These are phyloP conservation scores for Sporothrix schenckii DNA, from an alignment of 2,329 filamentous ascomycete genomes.

Conservation along the genomic window DNA sequence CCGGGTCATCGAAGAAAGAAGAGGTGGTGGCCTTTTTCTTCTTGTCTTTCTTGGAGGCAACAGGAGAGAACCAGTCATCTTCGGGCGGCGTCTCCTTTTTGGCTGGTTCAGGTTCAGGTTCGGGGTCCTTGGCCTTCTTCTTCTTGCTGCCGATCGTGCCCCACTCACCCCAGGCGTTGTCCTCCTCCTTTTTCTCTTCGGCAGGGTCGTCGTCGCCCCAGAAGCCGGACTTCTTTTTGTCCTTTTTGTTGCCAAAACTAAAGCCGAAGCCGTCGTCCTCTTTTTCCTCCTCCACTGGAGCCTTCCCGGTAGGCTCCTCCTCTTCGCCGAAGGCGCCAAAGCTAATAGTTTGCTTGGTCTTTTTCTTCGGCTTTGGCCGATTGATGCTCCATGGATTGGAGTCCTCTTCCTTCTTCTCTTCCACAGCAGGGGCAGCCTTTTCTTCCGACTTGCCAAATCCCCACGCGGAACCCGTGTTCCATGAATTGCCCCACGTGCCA, in stretches of 20 bases:
- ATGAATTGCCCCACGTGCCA: conserved; percentile 63
- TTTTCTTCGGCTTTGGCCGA: conserved; percentile 56
- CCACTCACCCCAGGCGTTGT: conserved; percentile 43
- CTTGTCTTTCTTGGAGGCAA: conserved; percentile 49
- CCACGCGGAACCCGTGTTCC: conserved; percentile 54
- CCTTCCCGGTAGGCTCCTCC: conserved; percentile 43
- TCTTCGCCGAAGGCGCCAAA: conserved; percentile 53
- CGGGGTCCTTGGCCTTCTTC: conserved; percentile 46
- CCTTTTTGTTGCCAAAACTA: conserved; percentile 48
- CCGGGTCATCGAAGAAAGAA: conserved; percentile 32
- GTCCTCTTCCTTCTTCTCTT: conserved; percentile 49
- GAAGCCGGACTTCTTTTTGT: conserved; percentile 47
- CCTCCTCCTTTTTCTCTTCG: conserved; percentile 43
- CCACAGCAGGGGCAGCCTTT: conserved; percentile 39
- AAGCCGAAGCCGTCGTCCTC: conserved; percentile 42
- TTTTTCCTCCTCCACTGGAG: conserved; percentile 40
- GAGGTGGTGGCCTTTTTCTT: conserved; percentile 44
- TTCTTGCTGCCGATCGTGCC: conserved; percentile 48
- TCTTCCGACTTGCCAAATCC: conserved; percentile 39
- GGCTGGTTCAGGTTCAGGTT: conserved; percentile 36
- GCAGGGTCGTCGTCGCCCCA: conserved; percentile 44
- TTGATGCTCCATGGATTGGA: conserved; percentile 56
- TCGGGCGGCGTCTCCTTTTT: conserved; percentile 38
- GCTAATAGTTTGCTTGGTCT: conserved; percentile 50
- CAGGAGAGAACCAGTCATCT: conserved; percentile 42